These are phyloP conservation scores for Magnaporthiopsis incrustans DNA, from an alignment of 2,329 filamentous ascomycete genomes.

Conservation along the genomic window DNA sequence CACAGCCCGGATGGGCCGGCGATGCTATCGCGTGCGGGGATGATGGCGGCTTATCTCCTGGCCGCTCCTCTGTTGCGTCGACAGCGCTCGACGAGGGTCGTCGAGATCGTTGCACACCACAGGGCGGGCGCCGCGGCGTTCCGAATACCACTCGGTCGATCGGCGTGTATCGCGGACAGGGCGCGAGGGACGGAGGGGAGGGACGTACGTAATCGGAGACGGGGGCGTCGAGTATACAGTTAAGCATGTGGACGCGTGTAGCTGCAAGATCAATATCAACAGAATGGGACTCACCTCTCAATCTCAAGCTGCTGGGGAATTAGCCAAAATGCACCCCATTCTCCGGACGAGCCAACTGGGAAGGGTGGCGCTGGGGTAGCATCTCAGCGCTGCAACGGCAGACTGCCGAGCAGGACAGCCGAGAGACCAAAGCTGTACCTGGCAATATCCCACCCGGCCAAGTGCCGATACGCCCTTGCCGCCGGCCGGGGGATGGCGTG, in stretches of 20 bases:
- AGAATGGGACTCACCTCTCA: neutral
- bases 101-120: neutral
- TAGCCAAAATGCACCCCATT: conserved; percentile 1
- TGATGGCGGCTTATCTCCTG: neutral
- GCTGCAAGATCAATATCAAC: neutral
- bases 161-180: neutral
- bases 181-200: neutral
- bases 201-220: neutral
- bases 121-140: neutral
- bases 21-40: neutral
- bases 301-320: neutral
- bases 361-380: neutral
- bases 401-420: conserved; percentile 1
- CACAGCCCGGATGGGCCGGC: neutral
- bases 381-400: neutral
- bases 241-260: neutral
- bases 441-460: neutral
- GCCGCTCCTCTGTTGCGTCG: neutral
- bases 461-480: neutral
- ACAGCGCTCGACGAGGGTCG: neutral
- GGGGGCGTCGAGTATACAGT: neutral
- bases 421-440: neutral
- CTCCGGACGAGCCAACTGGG: neutral
- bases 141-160: neutral
- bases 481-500: neutral